Conservation (phyloP, 2,329 filamentous ascomycete genomes). For the Arthrobotrys pseudoclavata region DNA sequence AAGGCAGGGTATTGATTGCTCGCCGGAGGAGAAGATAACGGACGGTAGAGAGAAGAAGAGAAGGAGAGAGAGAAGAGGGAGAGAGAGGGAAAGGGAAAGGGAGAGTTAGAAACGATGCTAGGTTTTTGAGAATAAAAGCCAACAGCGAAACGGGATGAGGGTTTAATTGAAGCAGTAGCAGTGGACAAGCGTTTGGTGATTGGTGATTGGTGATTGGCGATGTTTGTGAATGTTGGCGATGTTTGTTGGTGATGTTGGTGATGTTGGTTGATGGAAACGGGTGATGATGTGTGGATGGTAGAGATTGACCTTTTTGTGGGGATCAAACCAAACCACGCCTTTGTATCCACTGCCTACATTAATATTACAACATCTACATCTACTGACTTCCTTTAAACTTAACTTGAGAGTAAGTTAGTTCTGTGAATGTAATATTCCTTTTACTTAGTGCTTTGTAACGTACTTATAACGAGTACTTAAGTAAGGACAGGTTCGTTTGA, state of each 20-base stretch:
- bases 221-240: not conserved
- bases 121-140: not conserved
- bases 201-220: not conserved
- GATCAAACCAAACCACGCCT: not conserved
- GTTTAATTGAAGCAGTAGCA: not conserved
- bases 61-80: not conserved
- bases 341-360: no score
- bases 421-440: no score
- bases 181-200: not conserved
- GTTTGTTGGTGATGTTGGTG: not conserved
- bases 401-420: no score
- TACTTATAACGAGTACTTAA: no score
- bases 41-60: not conserved
- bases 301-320: slow-evolving; percentile 14
- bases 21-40: not conserved
- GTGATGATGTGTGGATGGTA: not conserved
- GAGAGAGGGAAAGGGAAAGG: not conserved
- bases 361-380: no score
- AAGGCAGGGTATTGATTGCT: not conserved
- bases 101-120: not conserved
- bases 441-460: no score
- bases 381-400: no score
- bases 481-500: no score
- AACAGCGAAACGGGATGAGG: not conserved
- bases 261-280: not conserved